Percentiles rank a stretch among this genome's conserved stretches.
These are phyloP conservation scores for Corylus heterophylla DNA, from an alignment of 306 rosid species.

Conservation along the genomic window DNA sequence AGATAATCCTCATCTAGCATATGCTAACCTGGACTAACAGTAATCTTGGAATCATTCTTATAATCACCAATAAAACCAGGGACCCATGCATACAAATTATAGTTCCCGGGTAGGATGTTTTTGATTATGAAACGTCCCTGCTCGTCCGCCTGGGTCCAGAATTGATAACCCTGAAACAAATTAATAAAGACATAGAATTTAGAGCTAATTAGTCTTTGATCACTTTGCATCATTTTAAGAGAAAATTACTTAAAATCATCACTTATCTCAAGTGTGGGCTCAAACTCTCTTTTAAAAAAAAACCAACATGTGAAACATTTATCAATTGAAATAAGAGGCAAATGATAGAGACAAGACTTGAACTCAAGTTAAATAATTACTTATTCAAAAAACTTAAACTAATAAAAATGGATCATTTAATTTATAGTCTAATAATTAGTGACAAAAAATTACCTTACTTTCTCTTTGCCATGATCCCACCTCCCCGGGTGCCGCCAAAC, in stretches of 20 bases:
- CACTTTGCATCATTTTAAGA: no score
- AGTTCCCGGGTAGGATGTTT: constrained; percentile 58
- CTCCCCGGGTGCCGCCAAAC: constrained; percentile 41
- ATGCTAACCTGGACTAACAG: constrained; percentile 46
- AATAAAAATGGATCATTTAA: no score
- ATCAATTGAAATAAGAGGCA: no score
- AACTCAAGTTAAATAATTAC: no score
- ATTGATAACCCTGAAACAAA: constrained; percentile 72
- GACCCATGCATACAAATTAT: constrained; percentile 73
- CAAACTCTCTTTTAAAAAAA: no score
- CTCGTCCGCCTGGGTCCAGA: constrained; percentile 61
- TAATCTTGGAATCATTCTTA: constrained; percentile 38
- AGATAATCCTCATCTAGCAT: neutral
- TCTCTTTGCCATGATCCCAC: constrained; percentile 46
- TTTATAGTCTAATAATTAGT: no score
- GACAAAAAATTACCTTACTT: constrained; percentile 23
- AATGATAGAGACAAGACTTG: no score
- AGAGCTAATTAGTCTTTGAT: neutral
- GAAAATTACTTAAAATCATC: no score
- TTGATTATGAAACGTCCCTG: constrained; percentile 53
- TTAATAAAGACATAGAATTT: neutral
- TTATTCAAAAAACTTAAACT: no score
- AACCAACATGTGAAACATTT: no score
- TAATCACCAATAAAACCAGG: constrained; percentile 83
- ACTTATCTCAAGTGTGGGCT: no score